Evolutionary conservation across 2,329 filamentous ascomycete genomes (phyloP).

Genomic region (Pochonia chlamydosporia): DNA sequence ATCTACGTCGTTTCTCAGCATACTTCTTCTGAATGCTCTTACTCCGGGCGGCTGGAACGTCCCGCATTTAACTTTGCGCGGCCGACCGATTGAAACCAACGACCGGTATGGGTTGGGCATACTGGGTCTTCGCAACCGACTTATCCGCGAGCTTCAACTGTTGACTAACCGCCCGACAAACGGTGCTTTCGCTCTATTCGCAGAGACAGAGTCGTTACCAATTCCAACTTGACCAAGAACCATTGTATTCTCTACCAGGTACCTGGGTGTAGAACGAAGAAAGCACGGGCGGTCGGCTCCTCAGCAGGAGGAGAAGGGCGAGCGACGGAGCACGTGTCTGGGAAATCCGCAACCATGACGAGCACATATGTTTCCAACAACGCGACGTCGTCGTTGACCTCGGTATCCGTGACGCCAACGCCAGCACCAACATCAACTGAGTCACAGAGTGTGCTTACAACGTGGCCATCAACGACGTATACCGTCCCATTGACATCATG

Average conservation of each 20-base stretch:
- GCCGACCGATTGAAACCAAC: background rate
- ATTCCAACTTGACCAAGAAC: too few species aligned
- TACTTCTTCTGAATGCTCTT: background rate
- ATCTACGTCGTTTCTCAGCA: background rate
- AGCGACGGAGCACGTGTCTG: background rate
- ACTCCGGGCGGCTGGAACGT: background rate
- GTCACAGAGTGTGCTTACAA: background rate
- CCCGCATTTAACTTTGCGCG: background rate
- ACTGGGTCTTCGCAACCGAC: background rate
- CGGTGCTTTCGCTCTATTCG: too few species aligned
- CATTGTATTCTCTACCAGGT: too few species aligned
- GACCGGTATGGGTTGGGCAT: background rate
- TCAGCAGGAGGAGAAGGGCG: background rate
- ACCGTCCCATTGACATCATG: constrained; percentile 10
- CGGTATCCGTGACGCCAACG: background rate
- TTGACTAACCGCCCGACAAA: background rate
- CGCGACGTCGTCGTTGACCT: constrained; percentile 15
- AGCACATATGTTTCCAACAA: background rate
- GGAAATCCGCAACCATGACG: background rate
- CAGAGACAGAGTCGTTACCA: too few species aligned
- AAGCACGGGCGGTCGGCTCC: too few species aligned
- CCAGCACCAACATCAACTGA: background rate
- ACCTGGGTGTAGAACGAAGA: too few species aligned
- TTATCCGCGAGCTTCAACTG: background rate
- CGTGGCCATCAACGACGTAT: constrained; percentile 4